Percentiles rank a stretch among this genome's conserved stretches.
phyloP scores from a whole-genome alignment of 1,284 basidiomycete species.

The Puccinia coronata region DNA sequence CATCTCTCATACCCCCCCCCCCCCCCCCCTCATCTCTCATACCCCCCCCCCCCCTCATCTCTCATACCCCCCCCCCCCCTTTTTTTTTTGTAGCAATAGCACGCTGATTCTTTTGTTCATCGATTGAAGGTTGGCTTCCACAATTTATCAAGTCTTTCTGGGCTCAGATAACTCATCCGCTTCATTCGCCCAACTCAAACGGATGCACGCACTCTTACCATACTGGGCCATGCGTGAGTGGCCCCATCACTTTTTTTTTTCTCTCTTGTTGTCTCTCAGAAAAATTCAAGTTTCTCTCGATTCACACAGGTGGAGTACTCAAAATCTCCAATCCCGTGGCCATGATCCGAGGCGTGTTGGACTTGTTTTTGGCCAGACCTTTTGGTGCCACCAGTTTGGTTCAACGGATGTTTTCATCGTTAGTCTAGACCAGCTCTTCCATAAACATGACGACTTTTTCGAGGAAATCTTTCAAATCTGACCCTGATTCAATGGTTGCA shows the following conservation, averaged over 20 bases:
- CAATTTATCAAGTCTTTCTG: slow-evolving; percentile 90
- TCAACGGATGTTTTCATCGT: slow-evolving; percentile 62
- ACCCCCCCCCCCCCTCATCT: too few relatives aligned
- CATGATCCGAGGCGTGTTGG: slow-evolving; percentile 89
- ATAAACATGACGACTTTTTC: too few relatives aligned
- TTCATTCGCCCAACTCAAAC: slow-evolving; percentile 80
- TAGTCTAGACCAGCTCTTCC: slow-evolving; percentile 4
- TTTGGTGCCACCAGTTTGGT: slow-evolving; percentile 89
- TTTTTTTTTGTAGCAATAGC: too few relatives aligned
- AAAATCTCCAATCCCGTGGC: slow-evolving; percentile 92
- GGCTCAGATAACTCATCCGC: slow-evolving; percentile 91
- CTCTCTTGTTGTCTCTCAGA: background rate
- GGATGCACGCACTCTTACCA: slow-evolving; percentile 94
- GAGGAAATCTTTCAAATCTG: background rate
- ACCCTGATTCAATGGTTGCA: background rate
- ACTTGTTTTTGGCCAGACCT: slow-evolving; percentile 95
- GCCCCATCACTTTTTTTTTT: background rate
- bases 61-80: too few relatives aligned
- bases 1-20: slow-evolving; percentile 15
- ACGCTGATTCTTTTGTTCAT: too few relatives aligned
- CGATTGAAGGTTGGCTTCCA: slow-evolving; percentile 74
- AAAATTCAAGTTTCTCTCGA: background rate
- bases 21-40: too few relatives aligned
- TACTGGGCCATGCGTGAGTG: slow-evolving; percentile 64
- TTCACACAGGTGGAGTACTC: slow-evolving; percentile 86